Evolutionary conservation across 495 filamentous ascomycete species (phyloP), one percentile per base, ranked within the genome.

Genomic region (Bacidia rubella): DNA sequence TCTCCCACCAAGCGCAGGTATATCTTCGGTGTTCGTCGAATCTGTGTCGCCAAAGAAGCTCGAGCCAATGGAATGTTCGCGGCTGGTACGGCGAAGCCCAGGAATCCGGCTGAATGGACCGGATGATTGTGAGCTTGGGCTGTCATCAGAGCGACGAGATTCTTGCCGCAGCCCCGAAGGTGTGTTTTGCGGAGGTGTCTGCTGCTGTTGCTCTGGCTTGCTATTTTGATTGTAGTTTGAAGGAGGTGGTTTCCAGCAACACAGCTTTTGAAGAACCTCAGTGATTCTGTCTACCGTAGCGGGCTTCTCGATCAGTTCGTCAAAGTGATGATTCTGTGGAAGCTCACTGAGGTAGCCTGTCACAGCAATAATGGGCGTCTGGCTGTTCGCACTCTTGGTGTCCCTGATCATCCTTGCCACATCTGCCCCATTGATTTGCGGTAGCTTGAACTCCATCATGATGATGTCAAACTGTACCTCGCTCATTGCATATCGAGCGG

Each of bases 331-430:
- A 10, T 86, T 86, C 52, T 88, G 87, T 32, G 86, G 88, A 19
- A 98, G 75, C 60, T 98, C 92, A 59, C 96, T 97, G 12, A 98
- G 71, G 66, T 98, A 98, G 39, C 92, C 89, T 12, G 92, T 98
- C n/a, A 97, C 87, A 44, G 88, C 87, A 43, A 98, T 87, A 57
- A 98, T 92, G 1, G 92, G 92, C 0, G 92, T 98, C 59, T 87
- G 79, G n/a, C 83, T 79, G 62, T 98, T 98, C 20, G 85, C 77
- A 65, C 95, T 95, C 66, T 90, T 87, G 3, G 87, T 95, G 57
- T 95, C 89, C 24, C 92, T 81, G 52, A 98, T 85, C 92, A 98
- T 97, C 22, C 92, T 83, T 24, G 92, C 90, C 48, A 97, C 86
- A 65, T 98, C 92, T 3, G 86, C 83, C 12, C 92, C 92, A 61